These are phyloP conservation scores for Eucommia ulmoides DNA, from an alignment of 257 asterid species.

Conservation along the genomic window DNA sequence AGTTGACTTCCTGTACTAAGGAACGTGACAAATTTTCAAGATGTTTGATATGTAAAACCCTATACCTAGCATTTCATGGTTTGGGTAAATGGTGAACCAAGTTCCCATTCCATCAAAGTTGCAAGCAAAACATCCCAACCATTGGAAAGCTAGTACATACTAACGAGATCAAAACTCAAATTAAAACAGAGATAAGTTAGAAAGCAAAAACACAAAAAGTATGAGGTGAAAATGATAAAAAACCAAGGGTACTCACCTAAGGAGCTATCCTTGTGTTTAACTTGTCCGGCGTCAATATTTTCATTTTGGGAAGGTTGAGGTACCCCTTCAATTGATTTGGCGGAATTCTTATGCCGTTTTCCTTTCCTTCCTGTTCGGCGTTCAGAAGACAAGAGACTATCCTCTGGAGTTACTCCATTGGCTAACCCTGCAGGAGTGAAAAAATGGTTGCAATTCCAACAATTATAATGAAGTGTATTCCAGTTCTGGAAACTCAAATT, in stretches of 20 bases:
- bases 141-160: too few relatives aligned
- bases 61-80: too few relatives aligned
- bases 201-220: too few relatives aligned
- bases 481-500: not conserved
- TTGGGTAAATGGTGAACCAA: too few relatives aligned
- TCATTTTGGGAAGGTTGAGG: constrained; percentile 38
- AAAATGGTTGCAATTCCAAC: constrained; percentile 5
- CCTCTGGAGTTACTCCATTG: constrained; percentile 39
- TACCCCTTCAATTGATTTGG: constrained; percentile 35
- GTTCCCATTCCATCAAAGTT: too few relatives aligned
- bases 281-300: constrained; percentile 33
- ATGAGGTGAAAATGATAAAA: too few relatives aligned
- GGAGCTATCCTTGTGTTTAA: constrained; percentile 21
- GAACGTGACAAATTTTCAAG: too few relatives aligned
- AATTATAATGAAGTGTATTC: not conserved
- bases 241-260: constrained; percentile 39
- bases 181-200: too few relatives aligned
- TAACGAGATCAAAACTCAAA: too few relatives aligned
- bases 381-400: constrained; percentile 33
- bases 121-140: too few relatives aligned
- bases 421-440: constrained; percentile 23
- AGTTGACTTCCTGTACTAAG: too few relatives aligned
- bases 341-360: constrained; percentile 43
- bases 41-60: too few relatives aligned
- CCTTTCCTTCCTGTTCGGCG: constrained; percentile 63